Evolutionary conservation across 257 asterid species (phyloP).

Genomic region (Asclepias syriaca): DNA sequence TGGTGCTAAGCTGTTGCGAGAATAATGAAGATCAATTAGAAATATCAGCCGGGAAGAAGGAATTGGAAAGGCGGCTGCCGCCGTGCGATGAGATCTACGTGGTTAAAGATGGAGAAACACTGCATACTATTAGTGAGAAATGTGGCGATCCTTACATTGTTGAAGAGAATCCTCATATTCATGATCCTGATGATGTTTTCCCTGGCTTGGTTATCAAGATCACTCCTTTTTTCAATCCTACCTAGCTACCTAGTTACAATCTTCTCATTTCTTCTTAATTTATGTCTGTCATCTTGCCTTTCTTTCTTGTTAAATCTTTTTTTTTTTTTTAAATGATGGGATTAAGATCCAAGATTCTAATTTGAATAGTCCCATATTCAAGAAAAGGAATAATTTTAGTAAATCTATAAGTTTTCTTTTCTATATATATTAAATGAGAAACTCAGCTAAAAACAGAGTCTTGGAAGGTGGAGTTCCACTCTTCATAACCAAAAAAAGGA

Average conservation of each 20-base stretch:
- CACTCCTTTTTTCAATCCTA: conserved; percentile 40
- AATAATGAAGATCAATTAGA: conserved; percentile 16
- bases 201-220: conserved; percentile 81
- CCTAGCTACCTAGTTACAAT: conserved; percentile 18
- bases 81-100: conserved; percentile 75
- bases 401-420: too few species aligned
- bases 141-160: conserved; percentile 82
- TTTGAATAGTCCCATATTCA: too few species aligned
- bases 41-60: not conserved
- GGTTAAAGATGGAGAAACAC: conserved; percentile 74
- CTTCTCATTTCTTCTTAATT: not conserved
- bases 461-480: too few species aligned
- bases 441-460: too few species aligned
- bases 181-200: conserved; percentile 83
- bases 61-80: conserved; percentile 7
- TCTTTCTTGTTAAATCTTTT: too few species aligned
- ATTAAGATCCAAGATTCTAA: too few species aligned
- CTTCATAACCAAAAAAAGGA: too few species aligned
- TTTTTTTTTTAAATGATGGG: too few species aligned
- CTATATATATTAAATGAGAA: too few species aligned
- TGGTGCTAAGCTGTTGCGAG: conserved; percentile 56
- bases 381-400: too few species aligned
- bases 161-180: conserved; percentile 86
- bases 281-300: too few species aligned
- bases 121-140: conserved; percentile 66